These are phyloP conservation scores for Rhizoclosmatium globosum DNA, from an alignment of 192 early-diverging fungal species.

Conservation along the genomic window DNA sequence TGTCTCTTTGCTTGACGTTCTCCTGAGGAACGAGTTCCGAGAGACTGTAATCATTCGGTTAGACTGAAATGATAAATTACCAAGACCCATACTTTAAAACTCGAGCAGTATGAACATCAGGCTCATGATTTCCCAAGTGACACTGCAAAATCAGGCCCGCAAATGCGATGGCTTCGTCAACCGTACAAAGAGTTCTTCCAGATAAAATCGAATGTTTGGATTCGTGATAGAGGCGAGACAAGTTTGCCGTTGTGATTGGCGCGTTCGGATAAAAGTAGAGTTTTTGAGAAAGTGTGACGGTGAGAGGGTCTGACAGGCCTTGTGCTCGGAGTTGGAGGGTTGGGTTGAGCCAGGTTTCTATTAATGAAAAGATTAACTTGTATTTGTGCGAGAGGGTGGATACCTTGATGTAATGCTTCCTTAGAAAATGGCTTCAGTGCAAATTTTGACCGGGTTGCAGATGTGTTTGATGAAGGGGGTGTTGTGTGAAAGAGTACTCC, in stretches of 20 bases:
- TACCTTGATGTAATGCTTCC: too few relatives aligned
- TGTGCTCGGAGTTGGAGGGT: constrained; percentile 64
- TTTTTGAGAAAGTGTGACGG: constrained; percentile 67
- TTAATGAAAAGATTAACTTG: not conserved
- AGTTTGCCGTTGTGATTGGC: constrained; percentile 25
- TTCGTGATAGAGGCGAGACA: constrained; percentile 58
- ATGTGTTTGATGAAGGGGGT: too few relatives aligned
- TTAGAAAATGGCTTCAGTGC: too few relatives aligned
- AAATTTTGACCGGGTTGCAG: too few relatives aligned
- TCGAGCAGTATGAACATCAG: constrained; percentile 59
- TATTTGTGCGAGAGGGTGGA: too few relatives aligned
- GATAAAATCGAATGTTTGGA: constrained; percentile 58
- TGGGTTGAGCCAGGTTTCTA: constrained; percentile 59
- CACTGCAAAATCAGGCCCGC: constrained; percentile 63
- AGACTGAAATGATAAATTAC: constrained; percentile 12
- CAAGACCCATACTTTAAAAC: constrained; percentile 52
- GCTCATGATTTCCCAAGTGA: constrained; percentile 64
- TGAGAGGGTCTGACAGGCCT: constrained; percentile 54
- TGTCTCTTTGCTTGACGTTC: constrained; percentile 56
- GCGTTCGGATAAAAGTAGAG: constrained; percentile 50
- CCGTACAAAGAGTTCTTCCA: constrained; percentile 63
- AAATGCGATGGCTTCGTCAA: constrained; percentile 65
- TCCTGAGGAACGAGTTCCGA: constrained; percentile 60
- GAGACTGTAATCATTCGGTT: constrained; percentile 33
- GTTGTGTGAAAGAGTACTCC: too few relatives aligned